Conservation (phyloP, 148 eudicot species). For the Nepenthes mirabilis region DNA sequence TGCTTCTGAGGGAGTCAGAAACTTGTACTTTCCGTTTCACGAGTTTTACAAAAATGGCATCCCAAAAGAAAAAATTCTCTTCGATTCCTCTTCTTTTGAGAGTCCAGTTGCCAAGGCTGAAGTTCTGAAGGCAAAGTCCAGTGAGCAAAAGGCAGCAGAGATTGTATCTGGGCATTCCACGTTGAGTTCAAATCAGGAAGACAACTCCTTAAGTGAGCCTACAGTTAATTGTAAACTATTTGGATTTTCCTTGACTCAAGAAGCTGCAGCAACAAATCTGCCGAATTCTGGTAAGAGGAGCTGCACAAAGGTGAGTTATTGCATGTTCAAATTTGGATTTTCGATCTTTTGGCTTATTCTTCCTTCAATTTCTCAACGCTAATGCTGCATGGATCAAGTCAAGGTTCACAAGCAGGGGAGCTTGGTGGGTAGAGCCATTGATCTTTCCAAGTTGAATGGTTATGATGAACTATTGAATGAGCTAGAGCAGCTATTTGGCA, state of each 20-base stretch:
- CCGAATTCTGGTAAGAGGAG: slow-evolving; percentile 61
- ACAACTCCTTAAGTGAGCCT: slow-evolving; percentile 20
- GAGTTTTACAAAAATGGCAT: neutral
- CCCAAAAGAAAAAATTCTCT: neutral
- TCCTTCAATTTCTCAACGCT: slow-evolving; percentile 2
- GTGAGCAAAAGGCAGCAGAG: slow-evolving; percentile 22
- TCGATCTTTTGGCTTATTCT: neutral
- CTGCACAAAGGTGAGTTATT: slow-evolving; percentile 67
- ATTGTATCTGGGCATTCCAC: slow-evolving; percentile 12
- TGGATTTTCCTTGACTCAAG: slow-evolving; percentile 55
- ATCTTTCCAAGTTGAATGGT: slow-evolving; percentile 52
- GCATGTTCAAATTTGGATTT: neutral
- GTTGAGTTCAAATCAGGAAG: slow-evolving; percentile 15
- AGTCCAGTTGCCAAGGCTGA: slow-evolving; percentile 13
- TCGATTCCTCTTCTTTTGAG: slow-evolving; percentile 7
- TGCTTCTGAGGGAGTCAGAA: slow-evolving; percentile 69
- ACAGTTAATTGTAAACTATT: slow-evolving; percentile 40
- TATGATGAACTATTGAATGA: slow-evolving; percentile 55
- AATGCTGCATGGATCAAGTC: slow-evolving; percentile 1
- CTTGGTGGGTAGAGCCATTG: slow-evolving; percentile 81
- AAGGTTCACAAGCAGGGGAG: slow-evolving; percentile 96
- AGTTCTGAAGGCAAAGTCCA: slow-evolving; percentile 13
- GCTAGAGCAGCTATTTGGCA: slow-evolving; percentile 62
- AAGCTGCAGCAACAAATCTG: slow-evolving; percentile 22
- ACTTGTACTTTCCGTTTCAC: slow-evolving; percentile 30